These are phyloP conservation scores for Paracoccidioides brasiliensis DNA, from an alignment of 2,329 filamentous ascomycete genomes.

Conservation along the genomic window DNA sequence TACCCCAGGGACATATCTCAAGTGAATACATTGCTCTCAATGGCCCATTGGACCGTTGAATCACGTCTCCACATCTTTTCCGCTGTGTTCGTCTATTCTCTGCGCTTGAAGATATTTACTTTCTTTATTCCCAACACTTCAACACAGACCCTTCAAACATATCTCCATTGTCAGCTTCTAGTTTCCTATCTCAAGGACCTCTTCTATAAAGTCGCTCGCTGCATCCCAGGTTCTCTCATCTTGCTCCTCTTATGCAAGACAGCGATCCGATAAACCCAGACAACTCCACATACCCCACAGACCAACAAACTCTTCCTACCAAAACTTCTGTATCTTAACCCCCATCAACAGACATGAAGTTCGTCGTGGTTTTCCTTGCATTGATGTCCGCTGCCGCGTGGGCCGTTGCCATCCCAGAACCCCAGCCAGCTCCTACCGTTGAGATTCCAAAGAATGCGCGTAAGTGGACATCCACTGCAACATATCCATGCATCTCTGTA, in stretches of 20 bases:
- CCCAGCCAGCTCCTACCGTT: not conserved
- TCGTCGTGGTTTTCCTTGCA: constrained; percentile 31
- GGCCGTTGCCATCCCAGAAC: constrained; percentile 17
- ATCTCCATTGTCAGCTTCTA: not conserved
- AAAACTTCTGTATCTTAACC: not conserved
- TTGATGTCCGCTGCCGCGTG: constrained; percentile 28
- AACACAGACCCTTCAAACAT: not conserved
- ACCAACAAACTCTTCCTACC: constrained; percentile 6
- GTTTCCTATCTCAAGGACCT: not conserved
- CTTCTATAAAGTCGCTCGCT: not conserved
- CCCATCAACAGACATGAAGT: constrained; percentile 34
- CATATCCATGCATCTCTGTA: constrained; percentile 17
- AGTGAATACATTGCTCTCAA: constrained; percentile 1
- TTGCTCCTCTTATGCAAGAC: not conserved
- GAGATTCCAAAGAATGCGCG: constrained; percentile 1
- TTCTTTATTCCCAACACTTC: constrained; percentile 3
- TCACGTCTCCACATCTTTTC: not conserved
- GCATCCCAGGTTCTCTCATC: not conserved
- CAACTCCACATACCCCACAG: not conserved
- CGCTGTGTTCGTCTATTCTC: not conserved
- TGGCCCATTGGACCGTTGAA: not conserved
- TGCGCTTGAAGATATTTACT: not conserved
- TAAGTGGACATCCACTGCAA: constrained; percentile 6
- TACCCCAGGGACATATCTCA: not conserved
- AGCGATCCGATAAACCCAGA: not conserved